Evolutionary conservation across 2,329 filamentous ascomycete genomes (phyloP).

Genomic region (Penicillium sp.): DNA sequence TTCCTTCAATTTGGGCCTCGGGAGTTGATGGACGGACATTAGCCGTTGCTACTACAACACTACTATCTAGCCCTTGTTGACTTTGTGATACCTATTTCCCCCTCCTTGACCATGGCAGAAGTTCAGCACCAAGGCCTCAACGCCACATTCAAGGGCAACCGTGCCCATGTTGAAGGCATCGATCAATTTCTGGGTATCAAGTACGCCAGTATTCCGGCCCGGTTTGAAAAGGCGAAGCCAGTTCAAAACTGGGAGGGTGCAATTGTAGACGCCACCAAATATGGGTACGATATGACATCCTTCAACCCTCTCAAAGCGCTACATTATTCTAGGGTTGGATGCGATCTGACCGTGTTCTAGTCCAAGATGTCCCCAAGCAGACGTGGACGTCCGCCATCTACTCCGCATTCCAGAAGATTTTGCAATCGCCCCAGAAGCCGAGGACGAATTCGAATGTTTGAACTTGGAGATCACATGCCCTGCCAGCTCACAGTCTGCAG

Average conservation of each 20-base stretch:
- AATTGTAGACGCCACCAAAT: slow-evolving; percentile 38
- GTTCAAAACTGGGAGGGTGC: slow-evolving; percentile 26
- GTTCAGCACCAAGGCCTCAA: slow-evolving; percentile 27
- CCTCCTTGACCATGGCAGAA: slow-evolving; percentile 22
- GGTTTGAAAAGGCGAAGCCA: slow-evolving; percentile 32
- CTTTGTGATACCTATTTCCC: no score
- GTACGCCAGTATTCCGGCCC: slow-evolving; percentile 32
- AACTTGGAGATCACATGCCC: slow-evolving; percentile 47
- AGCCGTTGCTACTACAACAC: slow-evolving; percentile 8
- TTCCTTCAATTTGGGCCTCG: slow-evolving; percentile 5
- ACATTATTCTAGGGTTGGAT: no score
- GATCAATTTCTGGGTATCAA: slow-evolving; percentile 36
- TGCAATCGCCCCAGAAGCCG: slow-evolving; percentile 28
- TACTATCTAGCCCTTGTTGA: no score
- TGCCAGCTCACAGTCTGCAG: background rate
- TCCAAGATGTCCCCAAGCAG: slow-evolving; percentile 46
- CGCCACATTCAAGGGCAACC: slow-evolving; percentile 31
- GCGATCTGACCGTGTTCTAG: slow-evolving; percentile 27
- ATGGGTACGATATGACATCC: slow-evolving; percentile 25
- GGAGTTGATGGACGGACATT: slow-evolving; percentile 16
- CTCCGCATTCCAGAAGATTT: slow-evolving; percentile 44
- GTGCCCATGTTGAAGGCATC: slow-evolving; percentile 12
- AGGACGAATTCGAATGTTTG: slow-evolving; percentile 49
- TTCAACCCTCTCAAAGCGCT: background rate
- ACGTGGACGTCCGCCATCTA: slow-evolving; percentile 47